Evolutionary conservation across 768 basidiomycete species (phyloP), one percentile per base, ranked within the genome.

Genomic region (Tulasnella sp.): DNA sequence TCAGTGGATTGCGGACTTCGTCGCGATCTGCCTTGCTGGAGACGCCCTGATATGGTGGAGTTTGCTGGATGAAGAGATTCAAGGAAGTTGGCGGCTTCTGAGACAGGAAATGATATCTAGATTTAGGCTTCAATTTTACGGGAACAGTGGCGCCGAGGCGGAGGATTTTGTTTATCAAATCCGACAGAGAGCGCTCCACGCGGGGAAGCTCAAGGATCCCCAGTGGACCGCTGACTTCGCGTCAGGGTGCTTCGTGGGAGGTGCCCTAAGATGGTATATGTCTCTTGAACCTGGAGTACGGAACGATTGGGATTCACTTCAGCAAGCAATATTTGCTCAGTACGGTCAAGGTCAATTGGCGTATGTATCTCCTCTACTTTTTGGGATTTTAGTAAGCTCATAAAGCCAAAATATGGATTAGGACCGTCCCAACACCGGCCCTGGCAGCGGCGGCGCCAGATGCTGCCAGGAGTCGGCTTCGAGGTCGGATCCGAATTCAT

Each of bases 181-280:
- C 37, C 37, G 37, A 37, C 37, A 37, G 6, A 37, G 37, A 37
- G 37, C 37, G 37, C 37, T 37, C 37, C 37, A 37, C 37, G 37
- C 34, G 72, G 72, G 72, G n/a, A n/a, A 37, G 31, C 34, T 40
- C 31, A 74, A 74, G 11, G 72, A 74, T 74, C 72, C 7, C 7
- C n/a, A 37, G 18, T 74, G 72, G 72, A 3, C 9, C 34, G 72
- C 72, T n/a, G 37, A 74, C 20, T 74, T 74, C 72, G 72, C 42
- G 1, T 40, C 37, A 16, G 42, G 37, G 34, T 74, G 72, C 24
- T 44, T 74, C 14, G 72, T 22, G 20, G 72, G 72, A 74, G 34
- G 34, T 22, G 72, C 72, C 37, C 37, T 37, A 37, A 37, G 37
- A 37, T 37, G 37, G 37, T 37, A 37, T 37, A 37, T 37, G 37